Evolutionary conservation across 2,329 filamentous ascomycete species (phyloP), one percentile per base, ranked within the genome.

Genomic region (Epicoccum nigrum): DNA sequence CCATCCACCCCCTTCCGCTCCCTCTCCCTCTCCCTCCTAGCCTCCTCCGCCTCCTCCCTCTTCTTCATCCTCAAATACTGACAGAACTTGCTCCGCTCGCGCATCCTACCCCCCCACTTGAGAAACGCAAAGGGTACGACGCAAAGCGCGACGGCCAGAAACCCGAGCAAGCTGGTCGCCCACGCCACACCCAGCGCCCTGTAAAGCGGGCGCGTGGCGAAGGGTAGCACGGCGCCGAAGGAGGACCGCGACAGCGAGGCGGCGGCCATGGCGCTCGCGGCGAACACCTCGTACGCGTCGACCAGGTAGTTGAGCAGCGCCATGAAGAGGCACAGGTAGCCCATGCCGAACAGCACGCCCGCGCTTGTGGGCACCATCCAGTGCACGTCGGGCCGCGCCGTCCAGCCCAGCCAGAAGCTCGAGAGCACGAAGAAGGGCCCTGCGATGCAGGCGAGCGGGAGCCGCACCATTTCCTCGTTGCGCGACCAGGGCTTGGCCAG

Each of bases 191-290:
- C 89, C 19, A 92, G 77, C 20, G 75, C 79, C 7, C 82, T 69
- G 66, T 91, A 93, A 86, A 92, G 75, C 0, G 78, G 76, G 39
- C 64, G 67, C 21, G 77, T 74, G 0, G 76, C 77, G 58, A 80
- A 80, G 7, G 78, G 78, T 17, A 79, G 45, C 2, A 77, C 69
- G 0, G 90, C 90, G 53, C 88, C 92, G 77, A 95, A 94, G 16
- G 81, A 79, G 58, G 87, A 91, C 45, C 92, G 83, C 50, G 88
- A 83, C 70, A 94, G 90, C 38, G 87, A 88, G 65, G 96, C 94
- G 35, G 91, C 90, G 11, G 92, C 90, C 71, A 96, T 80, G 4
- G 91, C 90, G 51, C 82, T 86, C 38, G 89, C 89, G 20, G 88
- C 88, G 69, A 89, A 91, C 20, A 84, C 73, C 45, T 88, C 87